Percentiles rank a stretch among this genome's conserved stretches.
These are phyloP conservation scores for Ceratocystis lukuohia DNA, from an alignment of 2,329 filamentous ascomycete genomes.

Conservation along the genomic window DNA sequence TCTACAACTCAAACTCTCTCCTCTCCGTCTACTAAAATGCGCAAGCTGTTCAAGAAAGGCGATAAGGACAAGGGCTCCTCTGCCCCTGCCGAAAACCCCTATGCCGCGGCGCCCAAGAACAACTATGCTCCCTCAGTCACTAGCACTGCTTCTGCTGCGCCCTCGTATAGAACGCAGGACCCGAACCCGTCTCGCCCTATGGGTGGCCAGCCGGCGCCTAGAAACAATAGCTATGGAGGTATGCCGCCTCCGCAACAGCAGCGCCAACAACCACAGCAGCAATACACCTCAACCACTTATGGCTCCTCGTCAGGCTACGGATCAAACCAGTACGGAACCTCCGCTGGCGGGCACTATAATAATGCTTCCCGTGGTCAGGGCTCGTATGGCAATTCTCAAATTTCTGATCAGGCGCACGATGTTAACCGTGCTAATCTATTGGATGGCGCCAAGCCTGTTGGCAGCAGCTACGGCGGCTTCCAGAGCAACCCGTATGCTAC, in stretches of 20 bases:
- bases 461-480: slow-evolving; percentile 21
- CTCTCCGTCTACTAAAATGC: slow-evolving; percentile 10
- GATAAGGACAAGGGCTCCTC: slow-evolving; percentile 17
- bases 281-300: slow-evolving; percentile 12
- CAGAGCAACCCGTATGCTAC: slow-evolving; percentile 22
- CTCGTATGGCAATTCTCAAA: slow-evolving; percentile 42
- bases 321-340: slow-evolving; percentile 39
- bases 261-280: slow-evolving; percentile 20
- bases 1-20: not conserved
- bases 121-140: slow-evolving; percentile 17
- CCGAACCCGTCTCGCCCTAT: slow-evolving; percentile 13
- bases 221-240: slow-evolving; percentile 19
- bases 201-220: slow-evolving; percentile 22
- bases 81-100: slow-evolving; percentile 18
- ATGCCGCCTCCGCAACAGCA: slow-evolving; percentile 12
- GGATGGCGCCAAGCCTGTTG: slow-evolving; percentile 16
- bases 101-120: slow-evolving; percentile 14
- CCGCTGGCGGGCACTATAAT: slow-evolving; percentile 40
- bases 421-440: slow-evolving; percentile 28
- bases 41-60: slow-evolving; percentile 18
- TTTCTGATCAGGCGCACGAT: slow-evolving; percentile 33
- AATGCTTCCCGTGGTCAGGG: slow-evolving; percentile 38
- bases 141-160: slow-evolving; percentile 13
- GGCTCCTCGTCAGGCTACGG: slow-evolving; percentile 35
- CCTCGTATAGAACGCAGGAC: slow-evolving; percentile 16